phyloP scores from a whole-genome alignment of 139 green algal genomes.

The Chlorella vulgaris region DNA sequence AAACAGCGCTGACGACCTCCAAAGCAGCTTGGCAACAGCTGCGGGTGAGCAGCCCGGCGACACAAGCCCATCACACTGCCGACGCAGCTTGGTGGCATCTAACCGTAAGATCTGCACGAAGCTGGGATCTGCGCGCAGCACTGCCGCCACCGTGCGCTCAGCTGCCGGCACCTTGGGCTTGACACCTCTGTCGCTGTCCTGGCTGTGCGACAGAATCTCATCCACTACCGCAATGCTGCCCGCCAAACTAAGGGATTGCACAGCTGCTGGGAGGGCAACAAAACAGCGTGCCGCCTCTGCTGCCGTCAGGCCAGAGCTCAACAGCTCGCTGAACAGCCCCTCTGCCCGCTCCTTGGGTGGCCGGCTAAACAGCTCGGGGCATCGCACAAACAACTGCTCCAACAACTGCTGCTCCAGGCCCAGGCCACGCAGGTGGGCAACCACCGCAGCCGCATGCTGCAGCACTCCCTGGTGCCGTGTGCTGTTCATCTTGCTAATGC shows the following conservation, averaged over 20 bases:
- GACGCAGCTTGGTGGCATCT: background rate
- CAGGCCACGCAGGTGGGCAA: background rate
- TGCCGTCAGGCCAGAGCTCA: background rate
- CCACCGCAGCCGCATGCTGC: background rate
- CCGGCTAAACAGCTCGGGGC: background rate
- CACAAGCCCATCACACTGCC: background rate
- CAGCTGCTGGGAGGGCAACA: background rate
- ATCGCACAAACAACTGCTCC: background rate
- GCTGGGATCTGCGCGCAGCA: background rate
- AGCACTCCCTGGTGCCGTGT: background rate
- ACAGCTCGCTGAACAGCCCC: slow-evolving; percentile 16
- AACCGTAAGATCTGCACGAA: background rate
- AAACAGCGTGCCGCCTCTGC: background rate
- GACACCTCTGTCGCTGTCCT: background rate
- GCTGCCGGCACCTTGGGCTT: background rate
- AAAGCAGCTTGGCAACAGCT: background rate
- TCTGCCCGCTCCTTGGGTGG: background rate
- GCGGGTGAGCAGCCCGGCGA: background rate
- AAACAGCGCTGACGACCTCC: background rate
- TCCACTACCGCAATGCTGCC: too few relatives aligned
- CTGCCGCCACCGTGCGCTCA: background rate
- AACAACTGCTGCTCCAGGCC: background rate
- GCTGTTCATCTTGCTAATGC: background rate
- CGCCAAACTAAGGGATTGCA: background rate
- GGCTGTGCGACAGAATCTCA: background rate